Percentiles rank a stretch among this genome's conserved stretches.
These are phyloP conservation scores for Parastagonospora nodorum DNA, from an alignment of 2,329 filamentous ascomycete genomes.

Conservation along the genomic window DNA sequence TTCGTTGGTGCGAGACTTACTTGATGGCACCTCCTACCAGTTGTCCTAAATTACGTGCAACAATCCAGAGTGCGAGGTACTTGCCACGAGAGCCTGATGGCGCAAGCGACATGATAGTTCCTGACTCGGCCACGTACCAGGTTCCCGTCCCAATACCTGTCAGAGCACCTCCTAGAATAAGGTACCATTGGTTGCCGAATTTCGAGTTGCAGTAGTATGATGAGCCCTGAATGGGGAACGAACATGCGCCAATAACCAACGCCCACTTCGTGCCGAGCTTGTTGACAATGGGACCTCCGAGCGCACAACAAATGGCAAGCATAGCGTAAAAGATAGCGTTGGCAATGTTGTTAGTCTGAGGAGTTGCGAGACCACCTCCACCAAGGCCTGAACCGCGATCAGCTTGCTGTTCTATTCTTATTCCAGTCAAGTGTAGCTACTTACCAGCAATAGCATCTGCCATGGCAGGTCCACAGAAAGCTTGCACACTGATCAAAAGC, in stretches of 20 bases:
- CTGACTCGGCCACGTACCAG: constrained; percentile 58
- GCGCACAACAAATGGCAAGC: constrained; percentile 43
- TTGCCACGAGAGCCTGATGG: constrained; percentile 54
- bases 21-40: constrained; percentile 54
- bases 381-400: constrained; percentile 22
- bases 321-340: constrained; percentile 36
- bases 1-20: constrained; percentile 6
- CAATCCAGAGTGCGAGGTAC: constrained; percentile 56
- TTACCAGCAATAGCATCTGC: constrained; percentile 37
- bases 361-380: constrained; percentile 54
- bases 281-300: constrained; percentile 54
- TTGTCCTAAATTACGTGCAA: constrained; percentile 54
- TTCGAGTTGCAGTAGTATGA: constrained; percentile 57
- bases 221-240: constrained; percentile 54
- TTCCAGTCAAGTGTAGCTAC: neutral
- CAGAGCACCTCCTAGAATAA: constrained; percentile 33
- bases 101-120: constrained; percentile 56
- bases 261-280: constrained; percentile 56
- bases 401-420: neutral
- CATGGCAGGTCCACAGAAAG: constrained; percentile 45
- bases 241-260: constrained; percentile 49
- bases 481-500: constrained; percentile 54
- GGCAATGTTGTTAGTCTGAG: constrained; percentile 51
- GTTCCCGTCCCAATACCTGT: constrained; percentile 45
- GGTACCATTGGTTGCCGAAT: constrained; percentile 55